Percentiles rank a stretch among this genome's conserved stretches.
Conservation (phyloP, 192 early-diverging fungal species). For the Gryganskiella cystojenkinii region DNA sequence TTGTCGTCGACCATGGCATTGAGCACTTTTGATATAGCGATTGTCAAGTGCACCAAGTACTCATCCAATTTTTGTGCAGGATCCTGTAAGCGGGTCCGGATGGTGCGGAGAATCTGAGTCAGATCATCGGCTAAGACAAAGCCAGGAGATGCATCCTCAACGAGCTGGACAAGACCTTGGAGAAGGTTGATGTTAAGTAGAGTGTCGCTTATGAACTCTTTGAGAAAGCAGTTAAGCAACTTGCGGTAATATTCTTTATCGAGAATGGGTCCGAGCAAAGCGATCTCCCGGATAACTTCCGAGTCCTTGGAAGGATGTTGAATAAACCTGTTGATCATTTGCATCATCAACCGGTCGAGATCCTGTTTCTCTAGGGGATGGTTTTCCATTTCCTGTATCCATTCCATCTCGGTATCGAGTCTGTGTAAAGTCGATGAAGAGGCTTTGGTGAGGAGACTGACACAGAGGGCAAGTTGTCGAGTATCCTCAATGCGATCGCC, state of each 20-base stretch:
- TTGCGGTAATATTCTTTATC: background rate
- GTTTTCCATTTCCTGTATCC: background rate
- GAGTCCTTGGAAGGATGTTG: background rate
- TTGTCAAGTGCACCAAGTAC: background rate
- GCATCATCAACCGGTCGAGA: background rate
- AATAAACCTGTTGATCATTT: background rate
- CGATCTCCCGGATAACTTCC: background rate
- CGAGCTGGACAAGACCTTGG: background rate
- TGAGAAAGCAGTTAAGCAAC: background rate
- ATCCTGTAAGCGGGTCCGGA: slow-evolving; percentile 1
- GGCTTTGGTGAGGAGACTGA: no score
- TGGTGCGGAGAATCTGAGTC: background rate
- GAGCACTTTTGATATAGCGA: slow-evolving; percentile 5
- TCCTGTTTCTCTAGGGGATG: background rate
- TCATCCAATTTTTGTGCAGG: background rate
- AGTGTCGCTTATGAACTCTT: background rate
- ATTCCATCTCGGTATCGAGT: no score
- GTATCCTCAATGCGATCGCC: no score
- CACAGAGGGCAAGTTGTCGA: no score
- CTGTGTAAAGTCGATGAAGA: no score
- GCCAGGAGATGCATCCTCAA: background rate
- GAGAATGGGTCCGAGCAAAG: background rate
- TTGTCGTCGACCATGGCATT: slow-evolving; percentile 16
- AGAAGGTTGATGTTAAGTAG: background rate
- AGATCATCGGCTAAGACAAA: slow-evolving; percentile 2